Conservation (phyloP, 2,329 filamentous ascomycete species). For the Seiridium cupressi region DNA sequence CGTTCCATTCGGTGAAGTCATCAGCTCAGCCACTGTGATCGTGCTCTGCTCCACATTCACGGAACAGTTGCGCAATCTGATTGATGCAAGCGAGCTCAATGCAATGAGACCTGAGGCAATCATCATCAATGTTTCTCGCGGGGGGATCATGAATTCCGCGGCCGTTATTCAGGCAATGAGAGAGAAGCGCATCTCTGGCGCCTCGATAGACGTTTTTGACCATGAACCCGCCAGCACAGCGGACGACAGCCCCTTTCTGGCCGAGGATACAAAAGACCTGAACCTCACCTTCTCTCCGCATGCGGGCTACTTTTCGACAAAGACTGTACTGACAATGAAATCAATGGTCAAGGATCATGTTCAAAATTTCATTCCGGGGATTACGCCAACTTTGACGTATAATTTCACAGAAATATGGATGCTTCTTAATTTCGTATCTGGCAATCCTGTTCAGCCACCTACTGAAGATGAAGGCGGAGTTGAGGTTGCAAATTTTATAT, state of each 20-base stretch:
- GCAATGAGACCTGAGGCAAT: conserved; percentile 17
- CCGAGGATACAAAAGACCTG: conserved; percentile 8
- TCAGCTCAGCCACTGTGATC: conserved; percentile 16
- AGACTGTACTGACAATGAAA: conserved; percentile 17
- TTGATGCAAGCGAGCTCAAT: conserved; percentile 17
- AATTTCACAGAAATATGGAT: background rate
- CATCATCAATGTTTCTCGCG: conserved; percentile 22
- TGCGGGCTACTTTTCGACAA: conserved; percentile 21
- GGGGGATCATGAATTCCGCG: conserved; percentile 15
- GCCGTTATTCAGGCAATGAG: conserved; percentile 24
- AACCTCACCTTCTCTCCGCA: conserved; percentile 23
- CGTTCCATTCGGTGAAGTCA: conserved; percentile 17
- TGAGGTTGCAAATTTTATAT: too few species aligned
- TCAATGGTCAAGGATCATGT: conserved; percentile 16
- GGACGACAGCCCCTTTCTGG: conserved; percentile 19
- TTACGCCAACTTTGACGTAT: background rate
- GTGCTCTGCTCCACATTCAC: conserved; percentile 17
- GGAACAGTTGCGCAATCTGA: conserved; percentile 12
- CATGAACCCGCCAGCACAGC: conserved; percentile 18
- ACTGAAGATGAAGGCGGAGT: too few species aligned
- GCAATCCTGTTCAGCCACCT: too few species aligned
- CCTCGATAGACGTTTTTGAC: conserved; percentile 21
- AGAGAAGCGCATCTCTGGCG: conserved; percentile 18
- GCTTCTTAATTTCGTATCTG: too few species aligned
- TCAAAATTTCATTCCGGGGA: conserved; percentile 4